A percentile compares a stretch with the other conserved stretches of the same genome.
Conservation (phyloP, 2,329 filamentous ascomycete species). For the Aspergillus sp. region DNA sequence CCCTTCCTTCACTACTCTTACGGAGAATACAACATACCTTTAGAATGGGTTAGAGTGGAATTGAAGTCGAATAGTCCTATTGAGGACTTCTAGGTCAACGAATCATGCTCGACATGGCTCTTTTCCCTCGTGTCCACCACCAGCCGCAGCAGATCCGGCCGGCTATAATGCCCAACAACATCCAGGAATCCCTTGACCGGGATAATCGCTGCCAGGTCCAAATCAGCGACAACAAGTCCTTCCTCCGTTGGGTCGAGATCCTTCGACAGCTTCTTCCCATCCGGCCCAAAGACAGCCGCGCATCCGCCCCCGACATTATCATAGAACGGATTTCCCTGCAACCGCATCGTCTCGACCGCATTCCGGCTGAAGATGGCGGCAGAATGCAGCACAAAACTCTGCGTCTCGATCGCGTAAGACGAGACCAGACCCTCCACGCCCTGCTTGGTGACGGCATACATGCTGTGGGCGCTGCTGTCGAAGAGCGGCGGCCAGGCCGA, state of each 20-base stretch:
- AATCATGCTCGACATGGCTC: background rate
- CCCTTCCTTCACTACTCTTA: no score
- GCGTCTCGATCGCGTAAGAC: constrained; percentile 49
- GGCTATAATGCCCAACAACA: constrained; percentile 1
- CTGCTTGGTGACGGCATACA: constrained; percentile 25
- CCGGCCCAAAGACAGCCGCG: constrained; percentile 42
- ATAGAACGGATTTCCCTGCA: constrained; percentile 34
- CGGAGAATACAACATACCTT: no score
- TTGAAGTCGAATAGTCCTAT: no score
- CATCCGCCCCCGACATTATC: constrained; percentile 34
- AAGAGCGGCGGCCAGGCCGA: constrained; percentile 38
- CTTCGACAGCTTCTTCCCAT: constrained; percentile 39
- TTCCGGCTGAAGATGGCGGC: constrained; percentile 40
- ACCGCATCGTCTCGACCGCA: constrained; percentile 38
- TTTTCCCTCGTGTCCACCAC: constrained; percentile 1
- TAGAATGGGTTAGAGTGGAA: no score
- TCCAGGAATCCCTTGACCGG: background rate
- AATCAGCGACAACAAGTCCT: constrained; percentile 40
- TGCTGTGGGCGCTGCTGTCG: constrained; percentile 8
- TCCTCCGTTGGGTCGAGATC: constrained; percentile 31
- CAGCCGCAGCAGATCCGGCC: constrained; percentile 1
- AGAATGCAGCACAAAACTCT: constrained; percentile 46
- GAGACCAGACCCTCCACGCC: constrained; percentile 39
- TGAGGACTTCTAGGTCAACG: no score
- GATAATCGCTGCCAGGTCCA: constrained; percentile 37